Base-by-base conservation (phyloP, 345 rosid genomes). In the Melaleuca alternifolia region DNA sequence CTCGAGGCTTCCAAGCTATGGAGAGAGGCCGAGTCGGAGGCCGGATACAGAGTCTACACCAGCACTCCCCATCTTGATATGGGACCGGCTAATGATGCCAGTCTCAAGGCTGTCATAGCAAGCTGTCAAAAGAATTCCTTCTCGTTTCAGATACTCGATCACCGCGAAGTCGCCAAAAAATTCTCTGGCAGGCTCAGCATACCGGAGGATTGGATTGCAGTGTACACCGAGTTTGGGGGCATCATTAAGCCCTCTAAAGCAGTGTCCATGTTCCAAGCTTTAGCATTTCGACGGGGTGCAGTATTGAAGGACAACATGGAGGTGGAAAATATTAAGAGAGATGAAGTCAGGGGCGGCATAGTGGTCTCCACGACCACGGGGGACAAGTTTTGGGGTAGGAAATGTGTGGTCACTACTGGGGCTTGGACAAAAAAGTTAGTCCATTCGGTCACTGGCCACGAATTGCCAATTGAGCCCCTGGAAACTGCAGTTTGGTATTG, bases 181-280 rank as follows among this genome's bases (percentile, higher is more conserved):
- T 94, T 92, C 51, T 90, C 95, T 77, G 93, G 97, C 81, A 86
- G 86, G 83, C 41, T 97, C 41, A 86, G 65, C 77, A 89, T 97
- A 50, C 98, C 98, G 83, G 96, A 94, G 89, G 84, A 89, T 11
- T 97, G 95, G 97, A 84, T 93, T 4, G 99, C 94, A 0, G 93
- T 96, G 33, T 86, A 65, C 7, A 89, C 94, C 5, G 94, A 92
- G 46, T 87, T 91, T 15, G 99, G 98, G 12, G 99, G 99, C 5
- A 91, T 97, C 23, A 90, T 97, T 23, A 96, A 94, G 89, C 96
- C 98, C 84, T 94, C 98, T 10, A 97, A 97, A 88, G 97, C 99
- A 1, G 99, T 95, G 30, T 92, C 98, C 7, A 96, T 97, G 99
- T 96, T 92, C 81, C 99, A 95, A 57, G 90, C 94, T 11, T 90